Conservation (phyloP, 768 basidiomycete species). For the Favolaschia claudopus region DNA sequence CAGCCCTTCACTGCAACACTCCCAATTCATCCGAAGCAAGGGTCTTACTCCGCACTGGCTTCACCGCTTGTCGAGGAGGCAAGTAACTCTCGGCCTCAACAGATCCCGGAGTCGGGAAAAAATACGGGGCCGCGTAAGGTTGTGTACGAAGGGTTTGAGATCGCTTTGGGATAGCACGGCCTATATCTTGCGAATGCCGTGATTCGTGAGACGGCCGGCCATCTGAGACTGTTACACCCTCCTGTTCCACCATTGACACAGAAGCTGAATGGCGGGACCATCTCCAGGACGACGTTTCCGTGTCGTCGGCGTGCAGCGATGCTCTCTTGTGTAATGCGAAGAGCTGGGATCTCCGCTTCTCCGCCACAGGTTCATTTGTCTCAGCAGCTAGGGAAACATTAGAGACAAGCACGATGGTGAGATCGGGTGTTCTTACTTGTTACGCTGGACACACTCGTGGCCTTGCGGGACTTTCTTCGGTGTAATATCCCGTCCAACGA, state of each 20-base stretch:
- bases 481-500: conserved; percentile 2
- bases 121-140: conserved; percentile 72
- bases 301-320: not conserved
- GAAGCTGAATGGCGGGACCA: not conserved
- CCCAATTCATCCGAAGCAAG: conserved; percentile 17
- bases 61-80: conserved; percentile 29
- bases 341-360: conserved; percentile 17
- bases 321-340: conserved; percentile 11
- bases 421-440: not conserved
- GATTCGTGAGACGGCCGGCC: not conserved
- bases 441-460: not conserved
- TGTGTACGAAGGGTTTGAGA: conserved; percentile 53
- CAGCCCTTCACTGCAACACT: no score
- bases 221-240: not conserved
- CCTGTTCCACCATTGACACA: not conserved
- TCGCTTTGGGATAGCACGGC: conserved; percentile 42
- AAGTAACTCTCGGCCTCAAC: conserved; percentile 44
- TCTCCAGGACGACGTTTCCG: not conserved
- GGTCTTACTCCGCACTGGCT: conserved; percentile 32
- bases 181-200: conserved; percentile 1
- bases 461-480: conserved; percentile 4
- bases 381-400: not conserved
- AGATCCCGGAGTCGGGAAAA: conserved; percentile 58
- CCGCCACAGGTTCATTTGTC: not conserved
- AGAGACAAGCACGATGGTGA: not conserved